phyloP scores from a whole-genome alignment of 306 rosid species.

The Urtica urens region DNA sequence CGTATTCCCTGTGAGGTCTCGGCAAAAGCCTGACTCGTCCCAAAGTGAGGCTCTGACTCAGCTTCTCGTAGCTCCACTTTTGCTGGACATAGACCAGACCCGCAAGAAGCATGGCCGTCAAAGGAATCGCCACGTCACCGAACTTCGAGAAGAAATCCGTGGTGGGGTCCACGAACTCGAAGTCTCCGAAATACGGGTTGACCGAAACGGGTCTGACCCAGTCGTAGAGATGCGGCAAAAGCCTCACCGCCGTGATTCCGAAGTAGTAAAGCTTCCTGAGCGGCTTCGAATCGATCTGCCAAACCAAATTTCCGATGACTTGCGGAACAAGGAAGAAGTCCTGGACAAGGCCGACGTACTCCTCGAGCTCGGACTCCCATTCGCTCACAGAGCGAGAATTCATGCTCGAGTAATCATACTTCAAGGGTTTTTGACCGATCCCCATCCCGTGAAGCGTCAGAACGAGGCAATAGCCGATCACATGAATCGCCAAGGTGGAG shows the following conservation, averaged over 20 bases:
- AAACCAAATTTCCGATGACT: conserved; percentile 62
- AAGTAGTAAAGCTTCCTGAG: conserved; percentile 66
- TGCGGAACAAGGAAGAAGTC: conserved; percentile 88
- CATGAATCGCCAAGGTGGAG: conserved; percentile 37
- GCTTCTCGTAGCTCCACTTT: conserved; percentile 54
- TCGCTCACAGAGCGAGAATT: conserved; percentile 23
- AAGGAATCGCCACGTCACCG: conserved; percentile 64
- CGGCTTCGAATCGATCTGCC: conserved; percentile 70
- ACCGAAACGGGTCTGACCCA: conserved; percentile 42
- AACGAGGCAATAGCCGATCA: conserved; percentile 46
- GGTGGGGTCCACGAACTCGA: conserved; percentile 63
- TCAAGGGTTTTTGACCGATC: conserved; percentile 29
- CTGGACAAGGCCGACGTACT: conserved; percentile 76
- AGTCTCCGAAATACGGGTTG: conserved; percentile 61
- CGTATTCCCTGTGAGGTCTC: conserved; percentile 39
- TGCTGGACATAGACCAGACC: conserved; percentile 56
- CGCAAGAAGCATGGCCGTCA: conserved; percentile 53
- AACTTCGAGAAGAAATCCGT: conserved; percentile 60
- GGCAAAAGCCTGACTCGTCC: conserved; percentile 55
- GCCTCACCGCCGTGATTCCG: conserved; percentile 70
- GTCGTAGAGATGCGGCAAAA: conserved; percentile 79
- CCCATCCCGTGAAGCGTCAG: conserved; percentile 35
- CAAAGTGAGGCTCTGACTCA: conserved; percentile 38
- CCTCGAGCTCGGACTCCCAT: conserved; percentile 65
- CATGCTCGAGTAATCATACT: conserved; percentile 11